phyloP scores from a whole-genome alignment of 2,329 filamentous ascomycete genomes.

The Sclerotinia sclerotiorum region DNA sequence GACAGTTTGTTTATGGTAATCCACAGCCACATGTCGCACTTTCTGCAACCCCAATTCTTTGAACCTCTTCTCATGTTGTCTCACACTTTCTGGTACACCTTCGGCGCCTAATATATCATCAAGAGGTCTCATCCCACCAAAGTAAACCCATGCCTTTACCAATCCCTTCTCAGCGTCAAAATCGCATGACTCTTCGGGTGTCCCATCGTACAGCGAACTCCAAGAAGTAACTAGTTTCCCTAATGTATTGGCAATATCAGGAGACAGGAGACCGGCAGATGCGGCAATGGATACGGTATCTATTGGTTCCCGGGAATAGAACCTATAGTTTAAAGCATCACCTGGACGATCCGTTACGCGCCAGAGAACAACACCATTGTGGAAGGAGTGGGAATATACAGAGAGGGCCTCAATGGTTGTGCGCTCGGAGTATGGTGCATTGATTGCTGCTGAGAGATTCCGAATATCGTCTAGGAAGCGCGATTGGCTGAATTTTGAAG shows the following conservation, averaged over 20 bases:
- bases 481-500: conserved; percentile 2
- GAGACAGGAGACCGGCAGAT: background rate
- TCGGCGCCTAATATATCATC: conserved; percentile 12
- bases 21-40: conserved; percentile 20
- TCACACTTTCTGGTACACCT: conserved; percentile 14
- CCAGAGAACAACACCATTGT: conserved; percentile 11
- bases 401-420: background rate
- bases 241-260: background rate
- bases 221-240: background rate
- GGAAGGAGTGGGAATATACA: conserved; percentile 1
- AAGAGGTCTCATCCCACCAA: conserved; percentile 12
- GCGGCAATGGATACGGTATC: conserved; percentile 17
- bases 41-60: conserved; percentile 1
- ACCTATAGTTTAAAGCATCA: conserved; percentile 20
- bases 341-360: conserved; percentile 11
- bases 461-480: background rate
- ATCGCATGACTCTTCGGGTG: conserved; percentile 21
- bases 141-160: conserved; percentile 20
- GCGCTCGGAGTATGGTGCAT: conserved; percentile 5
- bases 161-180: conserved; percentile 19
- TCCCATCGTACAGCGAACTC: conserved; percentile 4
- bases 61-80: background rate
- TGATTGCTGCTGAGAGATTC: conserved; percentile 3
- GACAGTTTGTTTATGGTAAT: conserved; percentile 18
- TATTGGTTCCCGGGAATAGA: conserved; percentile 10